These are phyloP conservation scores for Ceratocystis ficicola DNA, from an alignment of 2,329 filamentous ascomycete genomes.

Conservation along the genomic window DNA sequence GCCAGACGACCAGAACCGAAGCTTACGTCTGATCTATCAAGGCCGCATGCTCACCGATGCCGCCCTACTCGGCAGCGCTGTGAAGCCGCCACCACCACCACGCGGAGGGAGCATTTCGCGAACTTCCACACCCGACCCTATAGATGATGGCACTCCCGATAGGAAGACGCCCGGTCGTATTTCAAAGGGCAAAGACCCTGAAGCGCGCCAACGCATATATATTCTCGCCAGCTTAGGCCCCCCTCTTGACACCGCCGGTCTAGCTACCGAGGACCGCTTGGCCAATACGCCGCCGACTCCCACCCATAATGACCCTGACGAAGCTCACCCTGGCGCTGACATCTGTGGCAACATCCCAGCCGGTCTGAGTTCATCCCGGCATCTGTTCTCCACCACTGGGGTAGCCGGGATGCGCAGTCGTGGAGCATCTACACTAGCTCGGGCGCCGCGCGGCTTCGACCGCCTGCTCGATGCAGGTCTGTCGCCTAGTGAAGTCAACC, in stretches of 20 bases:
- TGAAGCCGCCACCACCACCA: constrained; percentile 37
- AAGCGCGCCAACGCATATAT: constrained; percentile 13
- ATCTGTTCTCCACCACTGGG: background rate
- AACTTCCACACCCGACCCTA: background rate
- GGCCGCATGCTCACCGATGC: constrained; percentile 74
- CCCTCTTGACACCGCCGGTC: constrained; percentile 52
- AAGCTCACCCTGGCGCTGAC: background rate
- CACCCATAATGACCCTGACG: background rate
- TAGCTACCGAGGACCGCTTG: constrained; percentile 51
- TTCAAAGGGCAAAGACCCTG: constrained; percentile 27
- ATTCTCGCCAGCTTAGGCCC: constrained; percentile 16
- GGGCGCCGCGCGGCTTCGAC: constrained; percentile 64
- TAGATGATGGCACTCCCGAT: background rate
- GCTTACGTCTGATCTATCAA: constrained; percentile 78
- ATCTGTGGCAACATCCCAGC: background rate
- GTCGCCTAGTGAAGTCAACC: constrained; percentile 67
- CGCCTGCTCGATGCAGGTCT: constrained; percentile 72
- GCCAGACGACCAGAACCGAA: constrained; percentile 47
- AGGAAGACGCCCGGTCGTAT: constrained; percentile 23
- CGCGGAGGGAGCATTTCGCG: constrained; percentile 18
- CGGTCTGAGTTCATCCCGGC: background rate
- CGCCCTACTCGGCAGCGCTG: constrained; percentile 52
- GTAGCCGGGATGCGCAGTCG: constrained; percentile 23
- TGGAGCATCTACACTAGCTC: constrained; percentile 2
- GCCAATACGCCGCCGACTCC: constrained; percentile 27